Conservation (phyloP, 768 basidiomycete genomes). For the Amanita subjunquillea region DNA sequence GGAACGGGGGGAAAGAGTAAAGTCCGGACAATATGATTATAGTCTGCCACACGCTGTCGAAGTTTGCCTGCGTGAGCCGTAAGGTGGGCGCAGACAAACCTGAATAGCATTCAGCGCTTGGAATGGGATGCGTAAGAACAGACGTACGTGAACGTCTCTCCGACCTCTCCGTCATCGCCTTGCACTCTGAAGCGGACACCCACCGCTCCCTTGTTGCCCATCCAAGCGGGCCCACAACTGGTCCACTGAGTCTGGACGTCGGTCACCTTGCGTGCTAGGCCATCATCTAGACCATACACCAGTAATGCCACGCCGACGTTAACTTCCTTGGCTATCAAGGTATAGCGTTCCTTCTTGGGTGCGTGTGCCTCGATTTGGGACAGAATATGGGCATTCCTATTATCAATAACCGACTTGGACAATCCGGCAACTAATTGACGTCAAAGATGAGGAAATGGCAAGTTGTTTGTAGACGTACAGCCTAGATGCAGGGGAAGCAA, state of each 20-base stretch:
- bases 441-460: background rate
- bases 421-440: conserved; percentile 58
- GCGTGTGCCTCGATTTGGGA: conserved; percentile 65
- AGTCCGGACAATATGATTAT: conserved; percentile 67
- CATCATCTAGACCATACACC: conserved; percentile 73
- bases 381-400: conserved; percentile 62
- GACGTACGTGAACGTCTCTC: conserved; percentile 81
- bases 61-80: conserved; percentile 71
- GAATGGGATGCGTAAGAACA: background rate
- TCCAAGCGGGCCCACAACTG: conserved; percentile 57
- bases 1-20: conserved; percentile 63
- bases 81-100: conserved; percentile 90
- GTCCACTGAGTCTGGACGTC: conserved; percentile 72
- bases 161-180: conserved; percentile 39
- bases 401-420: conserved; percentile 58
- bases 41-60: conserved; percentile 61
- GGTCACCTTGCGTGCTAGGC: conserved; percentile 44
- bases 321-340: conserved; percentile 67
- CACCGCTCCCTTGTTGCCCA: conserved; percentile 96
- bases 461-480: conserved; percentile 38
- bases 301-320: conserved; percentile 85
- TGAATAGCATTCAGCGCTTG: conserved; percentile 17
- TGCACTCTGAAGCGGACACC: conserved; percentile 73
- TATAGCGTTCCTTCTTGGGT: conserved; percentile 64
- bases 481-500: conserved; percentile 83